Evolutionary conservation across 2,329 filamentous ascomycete species (phyloP).

Genomic region (Cadophora malorum): DNA sequence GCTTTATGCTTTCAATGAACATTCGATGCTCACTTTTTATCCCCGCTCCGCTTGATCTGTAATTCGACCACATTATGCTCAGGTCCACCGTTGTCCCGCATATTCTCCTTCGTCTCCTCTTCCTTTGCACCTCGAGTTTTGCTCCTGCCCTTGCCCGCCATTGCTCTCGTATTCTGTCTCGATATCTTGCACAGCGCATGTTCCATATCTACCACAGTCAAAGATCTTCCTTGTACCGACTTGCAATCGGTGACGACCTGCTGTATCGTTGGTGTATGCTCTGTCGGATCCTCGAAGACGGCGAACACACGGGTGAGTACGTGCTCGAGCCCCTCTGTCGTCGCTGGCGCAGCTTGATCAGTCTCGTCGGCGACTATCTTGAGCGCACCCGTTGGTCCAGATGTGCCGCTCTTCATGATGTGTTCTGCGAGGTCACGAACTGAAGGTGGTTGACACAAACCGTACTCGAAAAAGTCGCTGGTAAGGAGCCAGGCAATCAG

Average conservation of each 20-base stretch:
- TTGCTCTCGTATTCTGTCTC: background rate
- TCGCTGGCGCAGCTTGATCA: background rate
- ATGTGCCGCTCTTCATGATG: conserved; percentile 10
- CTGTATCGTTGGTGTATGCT: conserved; percentile 38
- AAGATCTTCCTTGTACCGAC: conserved; percentile 16
- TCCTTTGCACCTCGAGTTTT: too few relatives aligned
- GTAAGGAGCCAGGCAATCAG: conserved; percentile 25
- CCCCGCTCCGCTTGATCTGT: background rate
- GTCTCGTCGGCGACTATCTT: background rate
- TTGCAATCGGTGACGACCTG: conserved; percentile 17
- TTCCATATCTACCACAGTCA: conserved; percentile 26
- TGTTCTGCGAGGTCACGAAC: conserved; percentile 21
- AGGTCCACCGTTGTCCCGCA: background rate
- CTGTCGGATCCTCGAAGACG: conserved; percentile 11
- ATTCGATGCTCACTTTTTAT: background rate
- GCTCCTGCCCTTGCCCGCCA: background rate
- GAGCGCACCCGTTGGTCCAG: conserved; percentile 21
- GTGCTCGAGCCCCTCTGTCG: background rate
- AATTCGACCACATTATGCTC: too few relatives aligned
- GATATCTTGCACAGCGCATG: conserved; percentile 30
- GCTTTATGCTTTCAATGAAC: too few relatives aligned
- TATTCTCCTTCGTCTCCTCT: too few relatives aligned
- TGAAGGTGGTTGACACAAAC: conserved; percentile 17
- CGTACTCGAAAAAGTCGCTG: conserved; percentile 27
- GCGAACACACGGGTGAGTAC: conserved; percentile 19